Evolutionary conservation across 108 stramenopile species (phyloP), one percentile per base, ranked within the genome.

Genomic region (Nannochloropsis oceanica): DNA sequence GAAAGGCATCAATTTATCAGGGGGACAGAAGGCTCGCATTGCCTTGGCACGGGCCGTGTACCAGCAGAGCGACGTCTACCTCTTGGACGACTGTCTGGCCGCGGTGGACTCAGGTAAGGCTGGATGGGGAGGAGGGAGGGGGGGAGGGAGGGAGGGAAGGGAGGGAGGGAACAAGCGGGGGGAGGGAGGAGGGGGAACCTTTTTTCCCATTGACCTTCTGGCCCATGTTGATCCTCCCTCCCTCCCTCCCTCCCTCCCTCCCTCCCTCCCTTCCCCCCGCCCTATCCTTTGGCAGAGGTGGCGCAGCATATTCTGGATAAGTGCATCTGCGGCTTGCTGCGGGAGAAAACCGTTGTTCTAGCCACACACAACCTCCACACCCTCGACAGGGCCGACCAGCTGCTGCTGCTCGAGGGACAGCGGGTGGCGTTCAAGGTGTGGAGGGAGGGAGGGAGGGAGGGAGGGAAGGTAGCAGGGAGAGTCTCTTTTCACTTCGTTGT

Each of bases 11-110:
- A 96, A 94, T 87, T 88, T 96, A 11, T 92, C 93, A 11, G 97
- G 97, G 20, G 99, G 99, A 0, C 97, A 97, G 85, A 96, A 95
- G 87, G 94, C 95, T 12, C 91, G 98, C 25, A 93, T 99, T 24
- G 94, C 95, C 10, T 85, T 98, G 27, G 99, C 98, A 26, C 92
- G 99, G 25, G 96, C 95, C 44, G 93, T 98, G 22, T 99, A 99
- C 90, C 90, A 92, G 27, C 86, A 94, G 44, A 94, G 95, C 12
- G 95, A 96, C 86, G 89, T 98, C 44, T 91, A 92, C 82, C 82
- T 98, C 12, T 86, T 99, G 8, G 99, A 99, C 87, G 97, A 98
- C 90, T 93, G 94, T 26, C 89, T 98, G 10, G 90, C 94, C 14
- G 97, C 97, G 13, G 95, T 99, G 11, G 97, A 98, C 89, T 94